Evolutionary conservation across 139 green algal species (phyloP).

Genomic region (Trebouxia sp.): DNA sequence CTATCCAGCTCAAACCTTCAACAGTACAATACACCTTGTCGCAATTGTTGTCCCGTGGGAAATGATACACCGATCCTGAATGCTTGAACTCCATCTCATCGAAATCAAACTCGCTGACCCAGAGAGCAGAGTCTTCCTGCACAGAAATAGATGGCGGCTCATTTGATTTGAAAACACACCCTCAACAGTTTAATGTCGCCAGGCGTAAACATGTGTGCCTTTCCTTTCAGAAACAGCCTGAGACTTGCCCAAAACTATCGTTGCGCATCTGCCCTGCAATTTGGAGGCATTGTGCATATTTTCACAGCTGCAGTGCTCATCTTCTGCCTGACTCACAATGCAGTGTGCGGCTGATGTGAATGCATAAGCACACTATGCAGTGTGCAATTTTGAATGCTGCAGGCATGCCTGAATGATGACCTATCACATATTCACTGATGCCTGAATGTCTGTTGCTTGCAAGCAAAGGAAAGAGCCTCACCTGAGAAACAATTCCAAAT

Average conservation of each 20-base stretch:
- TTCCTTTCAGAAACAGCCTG: too few relatives aligned
- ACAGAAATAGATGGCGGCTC: neutral
- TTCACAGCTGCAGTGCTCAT: too few relatives aligned
- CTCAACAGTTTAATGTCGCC: neutral
- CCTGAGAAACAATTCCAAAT: conserved; percentile 28
- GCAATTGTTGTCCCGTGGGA: conserved; percentile 47
- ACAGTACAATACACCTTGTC: conserved; percentile 54
- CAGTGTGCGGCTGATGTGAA: too few relatives aligned
- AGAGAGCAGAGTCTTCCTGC: conserved; percentile 52
- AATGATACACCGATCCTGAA: conserved; percentile 36
- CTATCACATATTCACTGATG: neutral
- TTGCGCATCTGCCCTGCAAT: too few relatives aligned
- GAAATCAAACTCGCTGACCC: conserved; percentile 47
- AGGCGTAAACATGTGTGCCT: too few relatives aligned
- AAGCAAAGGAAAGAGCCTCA: neutral
- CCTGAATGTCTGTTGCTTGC: neutral
- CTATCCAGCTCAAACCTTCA: conserved; percentile 50
- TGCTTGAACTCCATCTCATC: conserved; percentile 36
- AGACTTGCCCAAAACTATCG: too few relatives aligned
- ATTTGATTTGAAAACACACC: neutral
- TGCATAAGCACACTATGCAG: too few relatives aligned
- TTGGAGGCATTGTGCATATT: too few relatives aligned
- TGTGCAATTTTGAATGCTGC: neutral
- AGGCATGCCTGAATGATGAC: neutral
- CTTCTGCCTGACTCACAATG: too few relatives aligned